Percentiles rank a stretch among this genome's conserved stretches.
Evolutionary conservation across 257 asterid genomes (phyloP).

Genomic region (Sherardia arvensis): DNA sequence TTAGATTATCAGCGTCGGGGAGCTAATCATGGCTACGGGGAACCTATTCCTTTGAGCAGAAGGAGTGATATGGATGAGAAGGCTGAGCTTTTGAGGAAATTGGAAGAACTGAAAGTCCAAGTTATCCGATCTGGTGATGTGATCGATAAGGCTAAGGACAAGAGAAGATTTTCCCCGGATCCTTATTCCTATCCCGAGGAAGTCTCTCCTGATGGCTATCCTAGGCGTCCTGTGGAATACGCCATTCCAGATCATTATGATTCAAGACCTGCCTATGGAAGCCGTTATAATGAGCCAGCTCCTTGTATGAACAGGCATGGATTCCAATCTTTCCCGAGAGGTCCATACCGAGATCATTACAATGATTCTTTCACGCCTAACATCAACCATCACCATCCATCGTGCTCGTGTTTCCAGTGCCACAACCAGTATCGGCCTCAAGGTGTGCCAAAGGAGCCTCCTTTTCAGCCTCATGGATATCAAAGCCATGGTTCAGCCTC

Average conservation of each 20-base stretch:
- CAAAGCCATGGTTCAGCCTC: constrained; percentile 21
- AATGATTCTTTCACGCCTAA: constrained; percentile 32
- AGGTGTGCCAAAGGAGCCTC: constrained; percentile 22
- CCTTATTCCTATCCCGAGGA: constrained; percentile 31
- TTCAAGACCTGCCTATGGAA: constrained; percentile 27
- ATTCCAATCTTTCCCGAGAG: constrained; percentile 37
- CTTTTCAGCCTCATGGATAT: constrained; percentile 23
- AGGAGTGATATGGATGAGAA: constrained; percentile 28
- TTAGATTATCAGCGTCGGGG: constrained; percentile 22
- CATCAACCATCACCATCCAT: constrained; percentile 46
- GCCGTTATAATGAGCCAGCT: constrained; percentile 33
- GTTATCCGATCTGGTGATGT: constrained; percentile 47
- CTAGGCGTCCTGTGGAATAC: constrained; percentile 19
- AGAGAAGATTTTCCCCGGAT: constrained; percentile 37
- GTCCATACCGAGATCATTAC: constrained; percentile 21
- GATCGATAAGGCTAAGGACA: constrained; percentile 40
- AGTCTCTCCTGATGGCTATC: constrained; percentile 29
- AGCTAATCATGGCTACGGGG: constrained; percentile 20
- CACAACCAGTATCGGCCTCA: constrained; percentile 26
- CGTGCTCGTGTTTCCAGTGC: constrained; percentile 73
- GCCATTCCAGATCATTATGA: constrained; percentile 23
- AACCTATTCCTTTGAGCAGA: constrained; percentile 12
- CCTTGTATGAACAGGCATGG: constrained; percentile 33
- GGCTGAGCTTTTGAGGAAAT: constrained; percentile 51
- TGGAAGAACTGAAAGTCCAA: constrained; percentile 57